Base-by-base conservation (phyloP, 805 yeast genomes). In the Kregervanrija pseudodelftensis region DNA sequence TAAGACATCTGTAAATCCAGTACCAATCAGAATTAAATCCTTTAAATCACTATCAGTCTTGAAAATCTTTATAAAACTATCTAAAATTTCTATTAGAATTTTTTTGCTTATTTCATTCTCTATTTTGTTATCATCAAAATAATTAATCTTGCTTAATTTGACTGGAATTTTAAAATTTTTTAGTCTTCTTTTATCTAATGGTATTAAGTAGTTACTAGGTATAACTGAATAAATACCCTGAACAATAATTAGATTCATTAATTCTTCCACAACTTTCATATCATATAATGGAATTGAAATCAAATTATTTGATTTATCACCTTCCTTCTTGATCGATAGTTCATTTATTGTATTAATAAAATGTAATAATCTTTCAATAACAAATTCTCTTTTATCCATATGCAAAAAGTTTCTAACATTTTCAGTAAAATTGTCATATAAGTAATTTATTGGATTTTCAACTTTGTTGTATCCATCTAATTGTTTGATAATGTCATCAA, bases 251-350 rank as follows among this genome's bases (percentile, higher is more conserved):
- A 83, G 46, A 50, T 81, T 83, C 14, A 84, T 61, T 37, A 91
- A 57, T 16, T 71, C 74, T 33, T 84, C 82, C 45, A 93, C 75
- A 4, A 77, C 73, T 58, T 80, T 84, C 73, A 91, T 80, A 59
- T 93, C 98, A 54, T 87, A 89, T 9, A 91, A 68, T 0, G 97
- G 86, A 12, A 91, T 81, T 8, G 83, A 68, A 10, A 85, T 69
- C 41, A 76, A 51, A 22, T 22, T 40, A 64, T 58, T 36, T 54
- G 49, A 37, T 9, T 40, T 51, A 46, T 70, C 69, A 7, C 53
- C 44, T n/a, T 58, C 48, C 12, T 56, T 59, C 39, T 58, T 62
- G 1, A 49, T 48, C 3, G 80, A 64, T 2, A 64, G 46, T 5
- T 49, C 39, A 51, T 76, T 78, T 16, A 76, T 68, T 35, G 64